Percentiles rank a stretch among this genome's conserved stretches.
phyloP scores from a whole-genome alignment of 768 basidiomycete genomes.

The Amanita muscaria region DNA sequence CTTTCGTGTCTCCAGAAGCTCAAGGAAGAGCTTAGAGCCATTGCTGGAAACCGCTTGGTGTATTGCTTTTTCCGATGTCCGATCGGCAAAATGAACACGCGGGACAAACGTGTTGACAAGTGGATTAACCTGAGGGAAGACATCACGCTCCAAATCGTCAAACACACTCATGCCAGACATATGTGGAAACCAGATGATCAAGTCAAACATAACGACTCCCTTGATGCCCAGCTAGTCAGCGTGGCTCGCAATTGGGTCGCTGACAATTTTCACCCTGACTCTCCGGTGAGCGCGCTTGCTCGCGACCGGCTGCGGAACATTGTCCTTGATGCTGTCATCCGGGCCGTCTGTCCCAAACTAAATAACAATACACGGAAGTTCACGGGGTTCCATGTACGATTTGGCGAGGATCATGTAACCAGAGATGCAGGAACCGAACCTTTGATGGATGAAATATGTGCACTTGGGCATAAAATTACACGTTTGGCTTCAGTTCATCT shows the following conservation, averaged over 20 bases:
- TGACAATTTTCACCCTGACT: constrained; percentile 51
- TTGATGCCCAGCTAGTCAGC: constrained; percentile 44
- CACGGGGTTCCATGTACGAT: constrained; percentile 11
- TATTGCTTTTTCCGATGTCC: constrained; percentile 38
- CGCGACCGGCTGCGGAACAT: constrained; percentile 54
- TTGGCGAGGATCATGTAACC: background rate
- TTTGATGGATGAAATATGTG: constrained; percentile 57
- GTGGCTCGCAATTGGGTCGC: constrained; percentile 69
- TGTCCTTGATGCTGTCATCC: constrained; percentile 53
- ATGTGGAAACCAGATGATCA: constrained; percentile 9
- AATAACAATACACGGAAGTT: constrained; percentile 24
- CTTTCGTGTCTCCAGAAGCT: constrained; percentile 41
- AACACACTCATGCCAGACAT: constrained; percentile 48
- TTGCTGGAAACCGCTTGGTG: constrained; percentile 54
- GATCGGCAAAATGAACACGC: constrained; percentile 16
- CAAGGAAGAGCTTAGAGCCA: constrained; percentile 71
- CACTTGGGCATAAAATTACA: constrained; percentile 62
- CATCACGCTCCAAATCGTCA: constrained; percentile 68
- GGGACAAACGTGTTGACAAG: constrained; percentile 34
- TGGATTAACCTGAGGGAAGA: constrained; percentile 53
- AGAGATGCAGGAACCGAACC: constrained; percentile 56
- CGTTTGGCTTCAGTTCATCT: constrained; percentile 69
- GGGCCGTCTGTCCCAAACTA: constrained; percentile 40
- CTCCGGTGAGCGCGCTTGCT: constrained; percentile 51
- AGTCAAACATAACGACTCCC: constrained; percentile 19